Conservation (phyloP, 2,329 filamentous ascomycete species). For the Davidsoniella neocaledoniae region DNA sequence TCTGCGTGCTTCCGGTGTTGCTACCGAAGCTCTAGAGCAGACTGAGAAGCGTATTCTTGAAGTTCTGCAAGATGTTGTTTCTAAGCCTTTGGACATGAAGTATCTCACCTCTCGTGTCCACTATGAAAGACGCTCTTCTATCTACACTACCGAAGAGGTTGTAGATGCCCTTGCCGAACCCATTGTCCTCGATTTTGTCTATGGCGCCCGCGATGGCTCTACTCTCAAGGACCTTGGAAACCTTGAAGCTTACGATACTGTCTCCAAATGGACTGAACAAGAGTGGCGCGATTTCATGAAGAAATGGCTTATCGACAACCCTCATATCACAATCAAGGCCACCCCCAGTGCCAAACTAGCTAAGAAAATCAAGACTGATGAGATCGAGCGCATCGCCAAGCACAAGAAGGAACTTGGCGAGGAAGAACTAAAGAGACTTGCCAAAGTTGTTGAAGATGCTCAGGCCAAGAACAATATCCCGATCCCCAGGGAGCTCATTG, state of each 20-base stretch:
- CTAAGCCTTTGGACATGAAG: conserved; percentile 68
- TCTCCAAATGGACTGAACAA: conserved; percentile 66
- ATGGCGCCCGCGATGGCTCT: conserved; percentile 70
- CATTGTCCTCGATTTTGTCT: conserved; percentile 85
- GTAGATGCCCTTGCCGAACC: conserved; percentile 67
- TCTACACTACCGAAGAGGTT: conserved; percentile 67
- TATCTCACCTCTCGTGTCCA: conserved; percentile 81
- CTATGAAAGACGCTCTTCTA: conserved; percentile 64
- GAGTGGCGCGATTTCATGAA: conserved; percentile 72
- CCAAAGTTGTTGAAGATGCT: conserved; percentile 60
- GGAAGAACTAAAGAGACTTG: conserved; percentile 63
- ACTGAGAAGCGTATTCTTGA: conserved; percentile 78
- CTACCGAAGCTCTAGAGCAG: conserved; percentile 64
- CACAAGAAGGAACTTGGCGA: conserved; percentile 65
- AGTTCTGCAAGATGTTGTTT: conserved; percentile 63
- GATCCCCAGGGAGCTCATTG: conserved; percentile 68
- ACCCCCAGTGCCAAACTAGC: conserved; percentile 69
- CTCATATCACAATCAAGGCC: conserved; percentile 76
- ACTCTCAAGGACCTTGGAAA: conserved; percentile 45
- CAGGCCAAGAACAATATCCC: conserved; percentile 78
- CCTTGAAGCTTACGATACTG: conserved; percentile 43
- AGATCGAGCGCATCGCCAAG: conserved; percentile 60
- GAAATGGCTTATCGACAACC: conserved; percentile 71
- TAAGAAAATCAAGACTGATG: conserved; percentile 63
- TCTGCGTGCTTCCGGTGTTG: conserved; percentile 73